phyloP scores from a whole-genome alignment of 2,329 filamentous ascomycete species.

The Mariannaea sp. region DNA sequence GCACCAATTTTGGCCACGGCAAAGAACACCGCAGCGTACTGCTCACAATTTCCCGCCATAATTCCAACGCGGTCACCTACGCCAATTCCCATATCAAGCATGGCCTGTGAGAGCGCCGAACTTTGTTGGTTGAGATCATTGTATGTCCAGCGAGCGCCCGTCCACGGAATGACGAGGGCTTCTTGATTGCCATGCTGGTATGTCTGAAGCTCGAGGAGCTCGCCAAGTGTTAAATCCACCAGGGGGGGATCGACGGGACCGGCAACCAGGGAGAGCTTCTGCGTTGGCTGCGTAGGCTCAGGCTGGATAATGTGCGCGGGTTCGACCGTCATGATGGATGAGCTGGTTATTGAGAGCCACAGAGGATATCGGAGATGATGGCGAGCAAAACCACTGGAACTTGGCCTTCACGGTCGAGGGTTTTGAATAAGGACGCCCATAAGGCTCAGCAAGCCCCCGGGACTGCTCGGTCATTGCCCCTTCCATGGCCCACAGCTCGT shows the following conservation, averaged over 20 bases:
- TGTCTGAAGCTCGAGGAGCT: slow-evolving; percentile 73
- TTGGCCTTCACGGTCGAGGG: slow-evolving; percentile 1
- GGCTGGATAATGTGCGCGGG: slow-evolving; percentile 37
- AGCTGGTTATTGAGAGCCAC: slow-evolving; percentile 5
- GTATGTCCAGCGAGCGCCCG: slow-evolving; percentile 74
- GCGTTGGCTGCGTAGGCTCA: slow-evolving; percentile 38
- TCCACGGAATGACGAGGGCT: slow-evolving; percentile 77
- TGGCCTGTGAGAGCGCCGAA: slow-evolving; percentile 64
- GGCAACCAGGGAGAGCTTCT: slow-evolving; percentile 64
- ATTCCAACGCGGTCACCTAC: slow-evolving; percentile 74
- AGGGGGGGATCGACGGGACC: slow-evolving; percentile 72
- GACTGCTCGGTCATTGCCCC: slow-evolving; percentile 14
- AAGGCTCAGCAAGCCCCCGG: not conserved
- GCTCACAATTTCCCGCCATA: slow-evolving; percentile 78
- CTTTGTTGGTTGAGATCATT: slow-evolving; percentile 66
- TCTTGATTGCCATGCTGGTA: slow-evolving; percentile 68
- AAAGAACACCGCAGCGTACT: slow-evolving; percentile 80
- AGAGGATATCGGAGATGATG: too few species aligned
- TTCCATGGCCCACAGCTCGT: slow-evolving; percentile 16
- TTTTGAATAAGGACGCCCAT: not conserved
- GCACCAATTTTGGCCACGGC: slow-evolving; percentile 69
- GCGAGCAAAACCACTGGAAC: slow-evolving; percentile 4
- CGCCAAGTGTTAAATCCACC: slow-evolving; percentile 72
- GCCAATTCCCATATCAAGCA: slow-evolving; percentile 69
- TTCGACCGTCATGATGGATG: slow-evolving; percentile 38